Conservation (phyloP, 768 basidiomycete genomes). For the Suillus weaverae region DNA sequence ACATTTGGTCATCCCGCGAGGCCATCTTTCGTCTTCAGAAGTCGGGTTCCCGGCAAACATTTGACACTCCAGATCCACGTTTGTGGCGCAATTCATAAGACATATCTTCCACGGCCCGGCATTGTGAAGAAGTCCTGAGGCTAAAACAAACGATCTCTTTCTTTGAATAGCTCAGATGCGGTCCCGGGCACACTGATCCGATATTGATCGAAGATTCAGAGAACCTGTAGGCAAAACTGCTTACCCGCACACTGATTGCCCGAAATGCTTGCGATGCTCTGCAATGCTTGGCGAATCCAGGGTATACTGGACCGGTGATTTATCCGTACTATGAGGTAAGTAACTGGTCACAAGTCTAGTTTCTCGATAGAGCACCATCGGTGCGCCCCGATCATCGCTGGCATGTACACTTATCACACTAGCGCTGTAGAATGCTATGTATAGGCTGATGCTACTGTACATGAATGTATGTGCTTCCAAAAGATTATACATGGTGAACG, state of each 20-base stretch:
- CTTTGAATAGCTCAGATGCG: not conserved
- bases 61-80: not conserved
- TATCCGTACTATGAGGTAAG: no score
- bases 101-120: not conserved
- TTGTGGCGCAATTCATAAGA: not conserved
- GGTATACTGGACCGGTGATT: not conserved
- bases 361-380: not conserved
- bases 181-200: not conserved
- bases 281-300: not conserved
- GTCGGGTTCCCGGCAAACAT: not conserved
- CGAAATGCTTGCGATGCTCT: not conserved
- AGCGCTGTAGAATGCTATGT: not conserved
- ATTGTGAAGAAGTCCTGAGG: not conserved
- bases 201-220: not conserved
- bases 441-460: conserved; percentile 8
- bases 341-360: not conserved
- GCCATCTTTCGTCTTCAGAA: not conserved
- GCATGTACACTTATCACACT: not conserved
- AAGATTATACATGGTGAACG: conserved; percentile 7
- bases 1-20: no score
- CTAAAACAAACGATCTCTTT: not conserved
- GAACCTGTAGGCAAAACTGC: not conserved
- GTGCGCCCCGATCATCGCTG: not conserved
- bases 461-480: conserved; percentile 1
- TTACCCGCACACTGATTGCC: not conserved